A percentile compares a stretch with the other conserved stretches of the same genome.
Evolutionary conservation across 2,329 filamentous ascomycete genomes (phyloP).

Genomic region (Epichloe hybrida): DNA sequence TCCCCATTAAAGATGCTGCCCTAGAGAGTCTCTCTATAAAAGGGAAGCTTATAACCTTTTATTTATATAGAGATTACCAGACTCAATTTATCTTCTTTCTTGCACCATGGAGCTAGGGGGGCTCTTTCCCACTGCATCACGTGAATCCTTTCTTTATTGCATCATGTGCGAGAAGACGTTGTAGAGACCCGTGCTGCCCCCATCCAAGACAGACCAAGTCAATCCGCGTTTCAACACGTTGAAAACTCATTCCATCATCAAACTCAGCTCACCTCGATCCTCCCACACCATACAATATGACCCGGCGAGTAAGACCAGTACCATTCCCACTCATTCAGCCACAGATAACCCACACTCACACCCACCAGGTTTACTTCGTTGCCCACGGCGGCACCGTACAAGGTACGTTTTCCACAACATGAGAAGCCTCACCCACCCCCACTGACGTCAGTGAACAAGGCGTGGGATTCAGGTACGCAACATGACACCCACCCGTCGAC

Average conservation of each 20-base stretch:
- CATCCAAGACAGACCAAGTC: not conserved
- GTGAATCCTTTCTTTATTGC: too few species aligned
- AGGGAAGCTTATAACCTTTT: too few species aligned
- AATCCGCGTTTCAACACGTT: too few species aligned
- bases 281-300: slow-evolving; percentile 12
- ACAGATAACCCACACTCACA: not conserved
- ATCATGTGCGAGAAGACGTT: too few species aligned
- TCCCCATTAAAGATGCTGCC: too few species aligned
- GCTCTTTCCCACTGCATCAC: too few species aligned
- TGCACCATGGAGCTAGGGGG: too few species aligned
- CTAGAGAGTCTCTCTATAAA: too few species aligned
- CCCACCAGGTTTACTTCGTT: slow-evolving; percentile 42
- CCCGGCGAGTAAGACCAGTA: slow-evolving; percentile 19
- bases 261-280: not conserved
- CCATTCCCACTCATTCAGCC: not conserved
- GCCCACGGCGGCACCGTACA: slow-evolving; percentile 55
- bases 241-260: too few species aligned
- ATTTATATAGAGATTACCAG: too few species aligned
- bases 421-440: not conserved
- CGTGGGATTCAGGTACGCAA: slow-evolving; percentile 38
- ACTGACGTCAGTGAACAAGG: slow-evolving; percentile 29
- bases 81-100: too few species aligned
- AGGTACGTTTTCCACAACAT: slow-evolving; percentile 30
- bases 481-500: not conserved
- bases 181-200: not conserved